Percentiles rank a stretch among this genome's conserved stretches.
These are phyloP conservation scores for Dryadomyces quercus-mongolicae DNA, from an alignment of 2,329 filamentous ascomycete species.

Conservation along the genomic window DNA sequence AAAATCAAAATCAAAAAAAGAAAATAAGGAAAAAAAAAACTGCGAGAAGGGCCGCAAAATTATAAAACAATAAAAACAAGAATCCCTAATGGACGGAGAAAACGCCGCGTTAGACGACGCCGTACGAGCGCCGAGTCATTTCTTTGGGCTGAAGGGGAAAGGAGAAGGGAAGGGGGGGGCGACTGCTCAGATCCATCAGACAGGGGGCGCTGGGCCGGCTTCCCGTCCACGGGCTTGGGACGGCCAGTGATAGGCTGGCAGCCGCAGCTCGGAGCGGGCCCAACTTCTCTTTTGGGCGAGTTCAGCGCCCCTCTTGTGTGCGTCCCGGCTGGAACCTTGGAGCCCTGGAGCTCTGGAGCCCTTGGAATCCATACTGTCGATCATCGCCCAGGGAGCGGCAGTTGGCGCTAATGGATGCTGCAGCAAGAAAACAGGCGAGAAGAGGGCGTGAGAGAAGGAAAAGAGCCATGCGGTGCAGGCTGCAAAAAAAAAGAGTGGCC, in stretches of 20 bases:
- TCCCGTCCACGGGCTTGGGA: slow-evolving; percentile 1
- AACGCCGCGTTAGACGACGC: too few species aligned
- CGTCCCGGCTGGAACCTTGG: slow-evolving; percentile 2
- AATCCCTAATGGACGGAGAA: neutral
- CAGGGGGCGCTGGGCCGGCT: neutral
- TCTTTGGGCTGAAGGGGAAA: too few species aligned
- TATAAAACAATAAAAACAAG: neutral
- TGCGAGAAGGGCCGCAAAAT: neutral
- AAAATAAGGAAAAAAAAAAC: neutral
- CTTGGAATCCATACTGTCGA: neutral
- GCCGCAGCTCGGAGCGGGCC: neutral
- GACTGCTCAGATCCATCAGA: neutral
- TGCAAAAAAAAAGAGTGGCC: too few species aligned
- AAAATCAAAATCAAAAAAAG: too few species aligned
- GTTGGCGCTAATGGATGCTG: neutral
- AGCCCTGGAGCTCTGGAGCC: neutral
- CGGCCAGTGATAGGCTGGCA: slow-evolving; percentile 1
- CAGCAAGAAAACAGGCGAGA: neutral
- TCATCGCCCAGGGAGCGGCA: neutral
- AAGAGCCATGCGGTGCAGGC: neutral
- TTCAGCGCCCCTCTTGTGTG: slow-evolving; percentile 5
- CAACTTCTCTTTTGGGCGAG: slow-evolving; percentile 1
- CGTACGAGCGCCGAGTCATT: too few species aligned
- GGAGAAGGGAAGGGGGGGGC: too few species aligned
- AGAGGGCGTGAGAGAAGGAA: neutral